Conservation (phyloP, 768 basidiomycete genomes). For the Pleurotus pulmonarius region DNA sequence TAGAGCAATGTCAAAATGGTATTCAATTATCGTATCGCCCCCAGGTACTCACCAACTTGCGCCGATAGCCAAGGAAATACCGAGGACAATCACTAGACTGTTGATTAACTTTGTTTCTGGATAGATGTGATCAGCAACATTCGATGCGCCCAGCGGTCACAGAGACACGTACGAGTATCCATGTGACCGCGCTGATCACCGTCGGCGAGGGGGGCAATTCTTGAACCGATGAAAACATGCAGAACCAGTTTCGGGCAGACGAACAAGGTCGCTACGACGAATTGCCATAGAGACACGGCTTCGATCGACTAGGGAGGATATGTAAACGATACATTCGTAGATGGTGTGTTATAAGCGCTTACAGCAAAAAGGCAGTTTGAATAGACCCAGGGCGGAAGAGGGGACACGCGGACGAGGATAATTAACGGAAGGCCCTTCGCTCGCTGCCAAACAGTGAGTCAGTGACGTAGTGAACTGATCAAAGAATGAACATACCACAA, state of each 20-base stretch:
- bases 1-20: slow-evolving; percentile 4
- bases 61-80: slow-evolving; percentile 53
- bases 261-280: slow-evolving; percentile 67
- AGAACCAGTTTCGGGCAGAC: slow-evolving; percentile 69
- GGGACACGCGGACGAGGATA: slow-evolving; percentile 74
- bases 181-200: slow-evolving; percentile 69
- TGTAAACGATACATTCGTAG: not conserved
- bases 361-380: slow-evolving; percentile 80
- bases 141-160: not conserved
- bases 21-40: not conserved
- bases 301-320: slow-evolving; percentile 54
- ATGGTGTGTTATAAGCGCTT: slow-evolving; percentile 22
- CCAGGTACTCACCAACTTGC: slow-evolving; percentile 59
- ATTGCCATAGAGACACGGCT: slow-evolving; percentile 72
- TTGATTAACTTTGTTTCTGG: slow-evolving; percentile 67
- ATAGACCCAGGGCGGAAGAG: slow-evolving; percentile 87
- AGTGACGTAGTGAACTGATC: not conserved
- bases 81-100: slow-evolving; percentile 50
- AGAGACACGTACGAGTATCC: slow-evolving; percentile 58
- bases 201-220: slow-evolving; percentile 71
- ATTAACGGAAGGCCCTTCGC: slow-evolving; percentile 80
- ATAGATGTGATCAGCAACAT: slow-evolving; percentile 11
- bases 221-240: slow-evolving; percentile 76
- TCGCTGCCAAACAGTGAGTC: slow-evolving; percentile 32
- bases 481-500: slow-evolving; percentile 50